Conservation (phyloP, 495 filamentous ascomycete species). For the Penicillium subrubescens region DNA sequence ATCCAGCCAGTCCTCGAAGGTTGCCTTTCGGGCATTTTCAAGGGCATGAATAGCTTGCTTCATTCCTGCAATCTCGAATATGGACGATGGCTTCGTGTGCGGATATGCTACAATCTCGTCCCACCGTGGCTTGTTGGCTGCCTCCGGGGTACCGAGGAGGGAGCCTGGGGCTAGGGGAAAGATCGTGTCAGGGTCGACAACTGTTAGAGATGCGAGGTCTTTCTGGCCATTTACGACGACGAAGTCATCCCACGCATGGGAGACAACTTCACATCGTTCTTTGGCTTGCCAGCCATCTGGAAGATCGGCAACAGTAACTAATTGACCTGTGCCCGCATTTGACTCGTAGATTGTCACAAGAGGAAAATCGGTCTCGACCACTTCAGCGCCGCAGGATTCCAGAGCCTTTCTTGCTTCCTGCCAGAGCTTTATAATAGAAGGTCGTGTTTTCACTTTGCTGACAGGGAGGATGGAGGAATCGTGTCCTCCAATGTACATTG, state of each 20-base stretch:
- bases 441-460: conserved; percentile 29
- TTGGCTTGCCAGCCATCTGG: conserved; percentile 36
- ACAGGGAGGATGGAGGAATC: conserved; percentile 20
- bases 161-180: conserved; percentile 38
- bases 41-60: conserved; percentile 32
- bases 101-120: conserved; percentile 39
- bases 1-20: conserved; percentile 40
- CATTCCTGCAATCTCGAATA: conserved; percentile 30
- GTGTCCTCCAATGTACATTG: conserved; percentile 38
- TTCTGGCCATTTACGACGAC: conserved; percentile 29
- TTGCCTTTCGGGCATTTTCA: conserved; percentile 34
- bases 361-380: conserved; percentile 39
- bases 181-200: conserved; percentile 34
- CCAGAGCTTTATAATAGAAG: conserved; percentile 37
- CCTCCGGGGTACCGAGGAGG: conserved; percentile 32
- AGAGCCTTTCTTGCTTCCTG: conserved; percentile 25
- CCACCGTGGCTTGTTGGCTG: conserved; percentile 35
- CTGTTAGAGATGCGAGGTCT: conserved; percentile 26
- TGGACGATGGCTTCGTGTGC: conserved; percentile 24
- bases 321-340: conserved; percentile 29
- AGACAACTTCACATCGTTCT: conserved; percentile 37
- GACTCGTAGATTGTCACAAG: conserved; percentile 35
- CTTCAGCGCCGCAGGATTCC: conserved; percentile 34
- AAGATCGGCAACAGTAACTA: conserved; percentile 35
- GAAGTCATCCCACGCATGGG: conserved; percentile 42